Base-by-base conservation (phyloP, 768 basidiomycete genomes). In the Lactifluus pinguis region DNA sequence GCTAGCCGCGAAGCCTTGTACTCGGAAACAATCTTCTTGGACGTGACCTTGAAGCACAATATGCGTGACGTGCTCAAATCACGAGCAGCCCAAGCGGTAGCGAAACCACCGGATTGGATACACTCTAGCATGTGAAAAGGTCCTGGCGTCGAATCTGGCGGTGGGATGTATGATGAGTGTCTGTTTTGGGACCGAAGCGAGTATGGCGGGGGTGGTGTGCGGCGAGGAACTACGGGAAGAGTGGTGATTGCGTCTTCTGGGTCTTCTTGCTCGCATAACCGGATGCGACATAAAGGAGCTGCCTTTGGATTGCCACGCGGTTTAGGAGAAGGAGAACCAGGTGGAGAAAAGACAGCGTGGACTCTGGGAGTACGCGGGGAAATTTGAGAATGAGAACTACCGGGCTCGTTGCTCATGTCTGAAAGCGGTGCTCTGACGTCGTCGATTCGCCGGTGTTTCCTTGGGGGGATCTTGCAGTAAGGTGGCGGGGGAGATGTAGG, bases 91-190 rank as follows among this genome's bases (percentile, higher is more conserved):
- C 57, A 62, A 10, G 63, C 63, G 42, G 55, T 60, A 45, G 63
- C 59, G 44, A 57, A 64, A 6, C 62, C 59, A 0, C 65, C 63
- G 1, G 54, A 57, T 21, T 66, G 58, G 3, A 66, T 45, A 29
- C 55, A 52, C n/a, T 64, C 59, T 14, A 66, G n/a, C 58, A 66
- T 53, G 42, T 64, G 57, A 59, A 66, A 66, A 8, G 65, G 65
- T 0, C 65, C 65, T 2, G 65, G 62, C 13, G 63, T 51, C 19
- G 52, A 45, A 11, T 65, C 53, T 6, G 38, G 25, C 39, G 57
- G 53, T 10, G 62, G 62, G 2, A 63, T 53, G 45, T 53, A 57
- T 48, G 60, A 55, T 52, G 61, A 57, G n/a, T 63, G 62, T 30
- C 53, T 61, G 30, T 64, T 59, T 21, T 63, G 64, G 34, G 53